Conservation (phyloP, 2,329 filamentous ascomycete species). For the Nemania sp. region DNA sequence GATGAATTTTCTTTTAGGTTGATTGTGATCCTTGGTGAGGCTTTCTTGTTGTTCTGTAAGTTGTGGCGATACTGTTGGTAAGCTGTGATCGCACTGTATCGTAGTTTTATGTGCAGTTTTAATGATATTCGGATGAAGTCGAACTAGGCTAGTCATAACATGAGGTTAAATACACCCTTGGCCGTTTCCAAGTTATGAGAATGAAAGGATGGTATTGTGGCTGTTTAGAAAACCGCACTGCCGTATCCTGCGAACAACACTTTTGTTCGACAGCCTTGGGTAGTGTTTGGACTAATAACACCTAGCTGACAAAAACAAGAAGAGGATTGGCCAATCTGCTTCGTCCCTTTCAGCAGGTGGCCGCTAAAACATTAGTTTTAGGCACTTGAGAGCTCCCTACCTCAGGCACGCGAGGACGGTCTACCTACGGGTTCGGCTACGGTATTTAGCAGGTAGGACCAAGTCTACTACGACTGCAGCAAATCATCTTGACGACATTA, state of each 20-base stretch:
- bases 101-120: too few species aligned
- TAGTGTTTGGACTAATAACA: not conserved
- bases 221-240: not conserved
- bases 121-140: too few species aligned
- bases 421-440: not conserved
- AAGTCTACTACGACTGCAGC: not conserved
- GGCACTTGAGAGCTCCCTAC: too few species aligned
- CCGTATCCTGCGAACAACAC: not conserved
- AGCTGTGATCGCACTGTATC: too few species aligned
- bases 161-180: not conserved
- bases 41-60: not conserved
- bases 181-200: not conserved
- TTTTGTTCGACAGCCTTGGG: not conserved
- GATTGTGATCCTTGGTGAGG: too few species aligned
- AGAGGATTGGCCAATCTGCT: slow-evolving; percentile 13
- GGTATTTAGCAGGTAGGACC: not conserved
- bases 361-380: too few species aligned
- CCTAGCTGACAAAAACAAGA: not conserved
- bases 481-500: slow-evolving; percentile 14
- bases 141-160: not conserved
- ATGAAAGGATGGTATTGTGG: not conserved
- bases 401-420: not conserved
- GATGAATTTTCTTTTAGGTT: too few species aligned
- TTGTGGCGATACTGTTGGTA: not conserved
- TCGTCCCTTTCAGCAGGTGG: slow-evolving; percentile 18